phyloP scores from a whole-genome alignment of 805 yeast species.

The Saccharomycopsis javanensis region DNA sequence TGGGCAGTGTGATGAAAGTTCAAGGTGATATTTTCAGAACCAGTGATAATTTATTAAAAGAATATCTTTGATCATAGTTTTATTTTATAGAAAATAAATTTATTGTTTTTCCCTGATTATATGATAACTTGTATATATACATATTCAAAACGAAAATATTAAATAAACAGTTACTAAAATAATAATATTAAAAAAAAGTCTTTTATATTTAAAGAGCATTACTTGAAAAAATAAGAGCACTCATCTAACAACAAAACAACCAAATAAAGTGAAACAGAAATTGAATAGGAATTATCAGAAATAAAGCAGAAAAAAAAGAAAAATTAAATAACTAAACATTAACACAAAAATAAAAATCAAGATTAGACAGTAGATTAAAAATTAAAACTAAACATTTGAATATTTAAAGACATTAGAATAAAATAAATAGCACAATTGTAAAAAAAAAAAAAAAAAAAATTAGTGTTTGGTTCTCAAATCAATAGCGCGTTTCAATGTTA shows the following conservation, averaged over 20 bases:
- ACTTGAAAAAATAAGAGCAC: no score
- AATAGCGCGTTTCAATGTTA: constrained; percentile 27
- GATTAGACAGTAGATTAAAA: no score
- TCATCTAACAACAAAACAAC: neutral
- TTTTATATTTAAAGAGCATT: no score
- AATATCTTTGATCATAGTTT: neutral
- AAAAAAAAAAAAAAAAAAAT: neutral
- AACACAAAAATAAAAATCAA: neutral
- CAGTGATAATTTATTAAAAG: constrained; percentile 10
- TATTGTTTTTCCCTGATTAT: no score
- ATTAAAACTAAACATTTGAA: neutral
- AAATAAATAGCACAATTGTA: neutral
- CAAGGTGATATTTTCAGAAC: constrained; percentile 29
- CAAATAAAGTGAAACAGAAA: neutral
- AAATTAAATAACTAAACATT: neutral
- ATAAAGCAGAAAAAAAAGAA: neutral
- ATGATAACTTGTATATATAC: neutral
- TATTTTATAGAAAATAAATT: neutral
- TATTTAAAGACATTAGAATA: neutral
- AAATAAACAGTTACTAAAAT: neutral
- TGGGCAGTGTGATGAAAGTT: constrained; percentile 25
- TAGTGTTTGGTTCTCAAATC: constrained; percentile 11
- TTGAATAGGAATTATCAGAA: neutral
- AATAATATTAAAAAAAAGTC: neutral
- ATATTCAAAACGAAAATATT: neutral